Base-by-base conservation (phyloP, 129 eudicot species). In the Escallonia herrerae region DNA sequence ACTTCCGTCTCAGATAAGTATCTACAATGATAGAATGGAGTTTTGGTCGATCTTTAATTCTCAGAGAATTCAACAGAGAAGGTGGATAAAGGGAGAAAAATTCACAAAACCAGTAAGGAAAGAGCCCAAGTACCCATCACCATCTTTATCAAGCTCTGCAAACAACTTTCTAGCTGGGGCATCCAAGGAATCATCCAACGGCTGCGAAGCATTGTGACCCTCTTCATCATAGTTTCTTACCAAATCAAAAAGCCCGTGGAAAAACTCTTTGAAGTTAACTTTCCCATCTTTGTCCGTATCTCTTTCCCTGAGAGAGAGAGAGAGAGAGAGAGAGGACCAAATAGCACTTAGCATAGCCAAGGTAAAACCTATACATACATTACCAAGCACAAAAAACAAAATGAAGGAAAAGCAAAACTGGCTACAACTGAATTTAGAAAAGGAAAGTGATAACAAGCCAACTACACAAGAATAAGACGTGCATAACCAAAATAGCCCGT, bases 211-310 rank as follows among this genome's bases (percentile, higher is more conserved):
- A 77, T 76, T 77, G 69, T 86, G 86, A 53, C 44, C 47, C 60
- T 86, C 97, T 49, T 94, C 99, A 13, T 84, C 95, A 65, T 94
- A 89, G 68, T 80, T 86, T 79, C 99, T 77, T 54, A 94, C 88
- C 48, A 86, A 72, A 79, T 94, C 95, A 79, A 86, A 94, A 11
- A 94, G 85, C 66, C 99, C 99, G 55, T 94, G 96, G 61, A 84
- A 94, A 72, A 94, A 94, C 66, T 94, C 99, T 57, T 89, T 78
- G 78, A 89, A 94, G 68, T 77, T 80, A 42, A 94, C 70, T 79
- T 89, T 94, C 67, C 95, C 99, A 80, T 94, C 97, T 80, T 73
- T 89, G 77, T 94, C 95, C 8, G 86, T 77, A 81, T 94, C 99
- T 80, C 99, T 82, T 77, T 94, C 99, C 80, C 99, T 94, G 83